A percentile compares a stretch with the other conserved stretches of the same genome.
Conservation (phyloP, 2,329 filamentous ascomycete species). For the Penicillium paneum region DNA sequence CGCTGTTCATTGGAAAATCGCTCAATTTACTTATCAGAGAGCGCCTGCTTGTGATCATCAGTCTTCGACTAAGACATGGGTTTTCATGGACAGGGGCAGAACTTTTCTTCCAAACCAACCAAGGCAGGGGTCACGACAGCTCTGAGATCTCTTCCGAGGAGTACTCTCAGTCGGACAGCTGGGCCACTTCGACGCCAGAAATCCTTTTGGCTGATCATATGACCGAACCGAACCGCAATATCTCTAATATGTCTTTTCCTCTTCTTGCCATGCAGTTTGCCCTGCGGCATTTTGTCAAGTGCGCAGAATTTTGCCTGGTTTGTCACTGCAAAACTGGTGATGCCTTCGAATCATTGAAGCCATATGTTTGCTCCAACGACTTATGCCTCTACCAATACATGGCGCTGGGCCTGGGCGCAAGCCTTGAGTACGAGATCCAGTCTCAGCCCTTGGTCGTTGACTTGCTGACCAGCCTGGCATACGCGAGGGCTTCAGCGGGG, state of each 20-base stretch:
- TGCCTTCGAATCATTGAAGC: conserved; percentile 55
- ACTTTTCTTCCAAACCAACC: conserved; percentile 50
- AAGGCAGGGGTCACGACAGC: conserved; percentile 33
- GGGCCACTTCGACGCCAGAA: conserved; percentile 31
- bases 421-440: conserved; percentile 78
- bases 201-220: conserved; percentile 54
- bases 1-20: conserved; percentile 67
- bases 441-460: conserved; percentile 80
- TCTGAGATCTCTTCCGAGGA: conserved; percentile 9
- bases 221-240: conserved; percentile 18
- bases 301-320: conserved; percentile 81
- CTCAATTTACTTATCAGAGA: conserved; percentile 66
- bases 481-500: conserved; percentile 50
- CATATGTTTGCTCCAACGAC: conserved; percentile 69
- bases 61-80: conserved; percentile 52
- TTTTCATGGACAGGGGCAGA: conserved; percentile 69
- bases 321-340: conserved; percentile 68
- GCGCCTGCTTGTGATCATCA: conserved; percentile 61
- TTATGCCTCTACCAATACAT: conserved; percentile 89
- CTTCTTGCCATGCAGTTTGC: conserved; percentile 69
- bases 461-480: conserved; percentile 78
- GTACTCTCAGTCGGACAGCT: conserved; percentile 25
- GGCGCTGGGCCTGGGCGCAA: conserved; percentile 77
- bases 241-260: conserved; percentile 51
- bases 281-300: conserved; percentile 72